Evolutionary conservation across 192 early-diverging fungal species (phyloP).

Genomic region (Coemansia sp.): DNA sequence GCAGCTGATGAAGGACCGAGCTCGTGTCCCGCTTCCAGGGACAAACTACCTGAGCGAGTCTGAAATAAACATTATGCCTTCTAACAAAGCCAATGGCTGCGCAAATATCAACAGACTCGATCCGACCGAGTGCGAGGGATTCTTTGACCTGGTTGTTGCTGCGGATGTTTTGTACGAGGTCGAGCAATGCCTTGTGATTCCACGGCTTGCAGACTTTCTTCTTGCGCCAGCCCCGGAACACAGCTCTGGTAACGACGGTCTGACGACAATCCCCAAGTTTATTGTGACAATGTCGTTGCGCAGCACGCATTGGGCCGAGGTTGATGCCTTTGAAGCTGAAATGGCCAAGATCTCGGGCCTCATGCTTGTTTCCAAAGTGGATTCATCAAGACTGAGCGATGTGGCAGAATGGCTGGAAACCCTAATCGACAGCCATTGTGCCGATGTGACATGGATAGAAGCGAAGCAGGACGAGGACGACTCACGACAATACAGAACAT

Average conservation of each 20-base stretch:
- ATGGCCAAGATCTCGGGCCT: conserved; percentile 16
- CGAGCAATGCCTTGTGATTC: conserved; percentile 21
- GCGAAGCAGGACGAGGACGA: conserved; percentile 6
- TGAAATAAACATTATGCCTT: background rate
- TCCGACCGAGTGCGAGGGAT: background rate
- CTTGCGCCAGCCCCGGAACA: conserved; percentile 1
- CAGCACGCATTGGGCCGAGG: conserved; percentile 16
- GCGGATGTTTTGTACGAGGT: conserved; percentile 32
- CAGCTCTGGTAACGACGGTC: background rate
- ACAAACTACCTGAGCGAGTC: conserved; percentile 11
- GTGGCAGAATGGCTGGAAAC: conserved; percentile 8
- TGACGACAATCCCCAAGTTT: conserved; percentile 1
- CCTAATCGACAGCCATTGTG: background rate
- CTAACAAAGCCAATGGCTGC: background rate
- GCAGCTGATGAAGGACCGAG: background rate
- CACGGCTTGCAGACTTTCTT: conserved; percentile 21
- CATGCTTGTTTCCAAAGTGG: conserved; percentile 6
- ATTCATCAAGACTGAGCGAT: conserved; percentile 14
- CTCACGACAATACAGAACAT: conserved; percentile 11
- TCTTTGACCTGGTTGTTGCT: conserved; percentile 23
- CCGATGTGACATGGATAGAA: background rate
- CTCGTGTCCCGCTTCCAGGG: background rate
- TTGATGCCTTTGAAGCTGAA: conserved; percentile 20
- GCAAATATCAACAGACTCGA: background rate
- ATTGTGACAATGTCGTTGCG: conserved; percentile 18